Percentiles rank a stretch among this genome's conserved stretches.
phyloP scores from a whole-genome alignment of 805 yeast species.

The Alloascoidea hylecoeti region DNA sequence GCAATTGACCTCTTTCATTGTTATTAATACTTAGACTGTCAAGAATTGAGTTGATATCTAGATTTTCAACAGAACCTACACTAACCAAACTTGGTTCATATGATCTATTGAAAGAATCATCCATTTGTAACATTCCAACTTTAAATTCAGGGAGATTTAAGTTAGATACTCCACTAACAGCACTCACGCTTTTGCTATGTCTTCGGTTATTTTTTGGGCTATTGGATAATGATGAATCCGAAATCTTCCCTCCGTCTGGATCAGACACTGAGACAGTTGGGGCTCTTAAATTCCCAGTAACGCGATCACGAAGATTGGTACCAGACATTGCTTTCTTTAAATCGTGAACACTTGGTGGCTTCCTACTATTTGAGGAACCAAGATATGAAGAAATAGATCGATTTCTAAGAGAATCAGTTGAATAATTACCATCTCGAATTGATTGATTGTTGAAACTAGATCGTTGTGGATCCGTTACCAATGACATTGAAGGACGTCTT shows the following conservation, averaged over 20 bases:
- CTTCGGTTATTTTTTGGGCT: background rate
- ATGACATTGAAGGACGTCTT: background rate
- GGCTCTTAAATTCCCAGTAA: background rate
- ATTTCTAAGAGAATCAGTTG: background rate
- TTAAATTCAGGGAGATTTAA: background rate
- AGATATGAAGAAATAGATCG: background rate
- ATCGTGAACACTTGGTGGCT: slow-evolving; percentile 1
- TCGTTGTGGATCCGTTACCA: background rate
- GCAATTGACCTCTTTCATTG: background rate
- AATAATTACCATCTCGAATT: too few species aligned
- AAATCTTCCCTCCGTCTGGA: background rate
- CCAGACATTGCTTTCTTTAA: background rate
- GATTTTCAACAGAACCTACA: background rate
- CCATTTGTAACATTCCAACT: background rate
- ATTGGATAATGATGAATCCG: background rate
- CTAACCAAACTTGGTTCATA: background rate
- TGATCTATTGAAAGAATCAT: background rate
- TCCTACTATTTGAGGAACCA: background rate
- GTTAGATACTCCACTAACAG: background rate
- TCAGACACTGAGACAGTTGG: background rate
- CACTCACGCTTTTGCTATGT: background rate
- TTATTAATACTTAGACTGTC: background rate
- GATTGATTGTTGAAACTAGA: too few species aligned
- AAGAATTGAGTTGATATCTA: background rate
- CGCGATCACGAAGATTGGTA: background rate